A percentile compares a stretch with the other conserved stretches of the same genome.
phyloP scores from a whole-genome alignment of 192 early-diverging fungal genomes.

The Tieghemiomyces parasiticus region DNA sequence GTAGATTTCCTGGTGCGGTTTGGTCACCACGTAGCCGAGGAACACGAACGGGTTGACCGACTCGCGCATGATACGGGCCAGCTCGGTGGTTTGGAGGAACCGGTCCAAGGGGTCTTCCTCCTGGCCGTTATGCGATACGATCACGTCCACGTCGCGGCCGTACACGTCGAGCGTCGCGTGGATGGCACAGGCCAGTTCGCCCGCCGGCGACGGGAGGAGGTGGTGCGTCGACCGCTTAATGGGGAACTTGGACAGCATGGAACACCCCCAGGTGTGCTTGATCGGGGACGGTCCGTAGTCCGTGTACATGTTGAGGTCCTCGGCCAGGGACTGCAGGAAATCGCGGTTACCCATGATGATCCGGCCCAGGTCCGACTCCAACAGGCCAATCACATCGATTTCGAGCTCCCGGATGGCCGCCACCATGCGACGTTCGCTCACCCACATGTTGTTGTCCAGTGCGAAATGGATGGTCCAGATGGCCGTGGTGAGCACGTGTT shows the following conservation, averaged over 20 bases:
- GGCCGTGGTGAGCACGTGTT: slow-evolving; percentile 52
- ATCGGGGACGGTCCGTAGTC: slow-evolving; percentile 74
- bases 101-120: slow-evolving; percentile 63
- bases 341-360: slow-evolving; percentile 81
- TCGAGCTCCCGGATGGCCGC: slow-evolving; percentile 60
- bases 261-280: slow-evolving; percentile 79
- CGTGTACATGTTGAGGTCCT: slow-evolving; percentile 59
- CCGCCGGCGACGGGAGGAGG: slow-evolving; percentile 61
- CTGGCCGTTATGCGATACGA: slow-evolving; percentile 73
- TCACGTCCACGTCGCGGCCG: slow-evolving; percentile 62
- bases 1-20: slow-evolving; percentile 46
- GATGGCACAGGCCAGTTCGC: slow-evolving; percentile 72
- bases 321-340: slow-evolving; percentile 59
- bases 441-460: slow-evolving; percentile 76
- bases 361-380: slow-evolving; percentile 62
- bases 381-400: slow-evolving; percentile 62
- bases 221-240: slow-evolving; percentile 57
- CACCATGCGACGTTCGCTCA: slow-evolving; percentile 53
- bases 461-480: slow-evolving; percentile 84
- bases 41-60: slow-evolving; percentile 62
- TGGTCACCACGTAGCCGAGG: slow-evolving; percentile 67
- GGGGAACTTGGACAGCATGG: slow-evolving; percentile 75
- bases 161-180: slow-evolving; percentile 74
- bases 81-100: slow-evolving; percentile 55
- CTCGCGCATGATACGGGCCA: slow-evolving; percentile 62